phyloP scores from a whole-genome alignment of 345 rosid species.

The Populus tremula region DNA sequence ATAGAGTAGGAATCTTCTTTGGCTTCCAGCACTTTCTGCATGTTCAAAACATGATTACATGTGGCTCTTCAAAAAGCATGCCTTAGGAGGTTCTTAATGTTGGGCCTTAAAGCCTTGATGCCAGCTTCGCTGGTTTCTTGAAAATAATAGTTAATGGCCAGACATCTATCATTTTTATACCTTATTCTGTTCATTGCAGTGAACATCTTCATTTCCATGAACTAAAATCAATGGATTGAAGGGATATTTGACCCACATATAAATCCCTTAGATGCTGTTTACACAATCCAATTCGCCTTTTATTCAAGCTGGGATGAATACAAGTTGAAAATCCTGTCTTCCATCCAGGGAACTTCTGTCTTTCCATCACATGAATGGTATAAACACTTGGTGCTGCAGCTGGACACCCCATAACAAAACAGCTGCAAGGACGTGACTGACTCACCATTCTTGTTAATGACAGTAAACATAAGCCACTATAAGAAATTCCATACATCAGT shows the following conservation, averaged over 20 bases:
- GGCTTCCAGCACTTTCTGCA: too few species aligned
- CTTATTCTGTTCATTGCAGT: background rate
- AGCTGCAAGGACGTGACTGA: slow-evolving; percentile 67
- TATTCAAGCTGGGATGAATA: slow-evolving; percentile 81
- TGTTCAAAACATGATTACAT: too few species aligned
- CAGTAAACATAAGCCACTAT: slow-evolving; percentile 61
- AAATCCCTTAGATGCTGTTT: slow-evolving; percentile 67
- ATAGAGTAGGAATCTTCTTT: too few species aligned
- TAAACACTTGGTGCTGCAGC: slow-evolving; percentile 70
- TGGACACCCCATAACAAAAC: slow-evolving; percentile 70
- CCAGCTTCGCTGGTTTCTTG: slow-evolving; percentile 5
- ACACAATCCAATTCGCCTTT: slow-evolving; percentile 74
- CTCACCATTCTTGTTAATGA: slow-evolving; percentile 72
- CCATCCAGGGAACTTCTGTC: slow-evolving; percentile 94
- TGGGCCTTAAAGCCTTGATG: background rate
- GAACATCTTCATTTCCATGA: slow-evolving; percentile 49
- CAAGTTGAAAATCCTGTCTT: slow-evolving; percentile 79
- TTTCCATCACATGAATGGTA: slow-evolving; percentile 78
- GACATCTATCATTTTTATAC: background rate
- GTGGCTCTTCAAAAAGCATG: background rate
- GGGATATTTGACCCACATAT: slow-evolving; percentile 68
- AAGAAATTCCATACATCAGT: slow-evolving; percentile 59
- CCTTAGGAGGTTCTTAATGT: background rate
- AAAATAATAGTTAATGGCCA: background rate
- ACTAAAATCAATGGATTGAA: slow-evolving; percentile 75